phyloP scores from a whole-genome alignment of 371 early-diverging fungal genomes.

The Polyrhizophydium stewartii region DNA sequence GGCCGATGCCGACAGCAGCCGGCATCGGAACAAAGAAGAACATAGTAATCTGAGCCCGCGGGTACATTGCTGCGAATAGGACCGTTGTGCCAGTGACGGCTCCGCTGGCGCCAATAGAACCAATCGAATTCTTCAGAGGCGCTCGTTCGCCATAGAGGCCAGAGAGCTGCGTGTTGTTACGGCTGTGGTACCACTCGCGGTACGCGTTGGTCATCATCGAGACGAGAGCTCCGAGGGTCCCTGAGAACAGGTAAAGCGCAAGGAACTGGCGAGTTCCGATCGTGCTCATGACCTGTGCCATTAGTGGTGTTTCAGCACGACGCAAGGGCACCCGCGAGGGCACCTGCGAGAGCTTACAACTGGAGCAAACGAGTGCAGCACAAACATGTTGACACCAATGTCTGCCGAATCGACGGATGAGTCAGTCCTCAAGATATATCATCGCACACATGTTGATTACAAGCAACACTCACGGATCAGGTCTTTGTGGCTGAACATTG shows the following conservation, averaged over 20 bases:
- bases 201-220: too few relatives aligned
- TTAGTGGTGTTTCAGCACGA: background rate
- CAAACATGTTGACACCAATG: constrained; percentile 50
- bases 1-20: constrained; percentile 42
- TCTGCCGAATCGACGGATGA: constrained; percentile 20
- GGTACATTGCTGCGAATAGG: constrained; percentile 46
- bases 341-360: constrained; percentile 18
- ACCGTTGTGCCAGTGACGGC: constrained; percentile 36
- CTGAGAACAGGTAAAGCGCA: constrained; percentile 34
- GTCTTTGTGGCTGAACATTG: constrained; percentile 28
- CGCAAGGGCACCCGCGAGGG: background rate
- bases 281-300: constrained; percentile 20
- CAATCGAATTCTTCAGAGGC: constrained; percentile 1
- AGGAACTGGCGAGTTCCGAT: constrained; percentile 40
- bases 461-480: constrained; percentile 19
- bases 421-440: background rate
- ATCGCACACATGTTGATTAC: background rate
- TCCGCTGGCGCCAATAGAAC: constrained; percentile 45
- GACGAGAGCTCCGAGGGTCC: too few relatives aligned
- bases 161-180: too few relatives aligned
- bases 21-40: constrained; percentile 51
- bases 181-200: too few relatives aligned
- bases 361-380: constrained; percentile 44
- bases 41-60: constrained; percentile 32
- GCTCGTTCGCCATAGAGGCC: constrained; percentile 19